Base-by-base conservation (phyloP, 2,329 filamentous ascomycete genomes). In the Colletotrichum eleusines region DNA sequence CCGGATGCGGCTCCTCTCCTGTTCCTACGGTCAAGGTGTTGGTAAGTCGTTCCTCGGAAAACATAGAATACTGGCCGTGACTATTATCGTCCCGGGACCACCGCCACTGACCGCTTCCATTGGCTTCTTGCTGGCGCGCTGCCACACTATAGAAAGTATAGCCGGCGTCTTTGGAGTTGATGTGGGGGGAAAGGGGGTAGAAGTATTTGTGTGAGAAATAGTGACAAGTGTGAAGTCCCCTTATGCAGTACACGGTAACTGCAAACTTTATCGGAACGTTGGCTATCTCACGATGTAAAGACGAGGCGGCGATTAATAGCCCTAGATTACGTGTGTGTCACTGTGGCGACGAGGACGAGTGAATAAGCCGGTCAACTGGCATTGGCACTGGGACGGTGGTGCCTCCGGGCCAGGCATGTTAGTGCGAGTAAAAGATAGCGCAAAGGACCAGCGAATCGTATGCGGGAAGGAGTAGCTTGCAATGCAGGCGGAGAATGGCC, bases 1-100 rank as follows among this genome's bases (percentile, higher is more conserved):
- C 73, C 92, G 88, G 74, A 94, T 91, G 69, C 92, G 90, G 72
- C 60, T 72, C 55, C 59, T 70, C 57, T 72, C 69, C 54, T 63
- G 65, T 62, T 72, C 69, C 69, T 70, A 48, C 50, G 28, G 33
- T 38, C 38, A 38, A 64, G 44, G 33, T 35, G 23, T 69, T 69
- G 64, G 69, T 71, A 71, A 71, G 65, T 59, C 46, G 54, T 48
- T 48, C 40, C 38, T 20, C 26, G 12, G 48, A 16, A 35, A 35
- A 61, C 16, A n/a, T 5, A 61, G n/a, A 31, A 42, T 46, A 38
- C 31, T 54, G 66, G 11, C 35, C 18, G 26, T 38, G 35, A 51
- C 53, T 53, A 42, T 31, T 53, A 42, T 31, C 44, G n/a, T 60
- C 6, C 40, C 51, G 46, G 14, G 35, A 54, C n/a, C 33, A 46